A percentile compares a stretch with the other conserved stretches of the same genome.
Evolutionary conservation across 805 yeast genomes (phyloP).

Genomic region (Deakozyma indianensis): DNA sequence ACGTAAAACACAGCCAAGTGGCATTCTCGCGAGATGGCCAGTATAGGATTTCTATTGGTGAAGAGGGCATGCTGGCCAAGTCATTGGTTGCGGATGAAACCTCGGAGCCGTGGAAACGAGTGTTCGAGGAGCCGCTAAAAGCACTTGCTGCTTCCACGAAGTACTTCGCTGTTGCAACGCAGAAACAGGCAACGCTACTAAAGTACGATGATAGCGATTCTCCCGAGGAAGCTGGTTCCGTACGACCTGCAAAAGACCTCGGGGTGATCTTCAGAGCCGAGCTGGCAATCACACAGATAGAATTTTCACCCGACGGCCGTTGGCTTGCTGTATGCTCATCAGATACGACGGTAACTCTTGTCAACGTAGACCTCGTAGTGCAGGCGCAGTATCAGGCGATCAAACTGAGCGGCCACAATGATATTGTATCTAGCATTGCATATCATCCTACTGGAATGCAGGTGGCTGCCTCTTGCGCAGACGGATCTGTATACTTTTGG

Average conservation of each 20-base stretch:
- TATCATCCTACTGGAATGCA: conserved; percentile 19
- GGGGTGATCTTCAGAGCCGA: conserved; percentile 16
- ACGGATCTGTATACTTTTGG: conserved; percentile 21
- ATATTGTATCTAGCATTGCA: conserved; percentile 34
- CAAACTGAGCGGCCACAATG: conserved; percentile 29
- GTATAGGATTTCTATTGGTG: neutral
- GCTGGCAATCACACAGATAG: conserved; percentile 20
- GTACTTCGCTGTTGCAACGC: neutral
- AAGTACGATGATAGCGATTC: neutral
- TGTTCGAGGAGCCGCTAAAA: neutral
- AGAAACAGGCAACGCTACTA: neutral
- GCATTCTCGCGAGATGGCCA: neutral
- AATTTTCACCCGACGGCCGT: conserved; percentile 21
- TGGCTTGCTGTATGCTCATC: conserved; percentile 24
- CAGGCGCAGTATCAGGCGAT: conserved; percentile 17
- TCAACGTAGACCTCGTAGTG: conserved; percentile 20
- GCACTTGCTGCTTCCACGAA: neutral
- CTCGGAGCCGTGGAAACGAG: neutral
- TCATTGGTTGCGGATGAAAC: neutral
- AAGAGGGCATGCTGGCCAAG: neutral
- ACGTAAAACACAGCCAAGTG: neutral
- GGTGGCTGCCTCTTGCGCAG: conserved; percentile 19
- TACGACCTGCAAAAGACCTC: neutral
- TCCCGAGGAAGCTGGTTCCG: neutral
- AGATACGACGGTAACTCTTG: conserved; percentile 14